Evolutionary conservation across 1,139 yeast species (phyloP).

Genomic region (Blastobotrys raffinosifermentans): DNA sequence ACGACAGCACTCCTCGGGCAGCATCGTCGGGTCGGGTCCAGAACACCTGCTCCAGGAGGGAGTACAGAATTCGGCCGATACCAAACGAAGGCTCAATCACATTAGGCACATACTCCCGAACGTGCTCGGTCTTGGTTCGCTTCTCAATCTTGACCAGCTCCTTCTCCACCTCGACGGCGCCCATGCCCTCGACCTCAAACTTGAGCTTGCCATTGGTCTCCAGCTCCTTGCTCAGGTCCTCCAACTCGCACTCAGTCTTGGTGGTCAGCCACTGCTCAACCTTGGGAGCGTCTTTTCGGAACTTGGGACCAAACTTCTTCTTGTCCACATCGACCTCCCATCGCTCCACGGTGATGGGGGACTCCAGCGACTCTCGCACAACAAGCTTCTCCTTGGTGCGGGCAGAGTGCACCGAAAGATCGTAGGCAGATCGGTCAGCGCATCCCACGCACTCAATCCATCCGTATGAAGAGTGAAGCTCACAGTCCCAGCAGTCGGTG

Average conservation of each 20-base stretch:
- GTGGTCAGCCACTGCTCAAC: constrained; percentile 74
- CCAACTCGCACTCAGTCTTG: constrained; percentile 83
- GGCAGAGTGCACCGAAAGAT: constrained; percentile 90
- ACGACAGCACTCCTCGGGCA: constrained; percentile 86
- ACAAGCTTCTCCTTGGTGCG: constrained; percentile 92
- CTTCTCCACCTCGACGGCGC: constrained; percentile 64
- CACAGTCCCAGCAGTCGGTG: constrained; percentile 99
- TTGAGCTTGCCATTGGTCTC: constrained; percentile 56
- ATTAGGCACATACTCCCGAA: constrained; percentile 93
- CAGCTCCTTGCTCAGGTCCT: constrained; percentile 67
- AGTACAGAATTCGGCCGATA: constrained; percentile 93
- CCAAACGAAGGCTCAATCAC: constrained; percentile 99
- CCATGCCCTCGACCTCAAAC: constrained; percentile 56
- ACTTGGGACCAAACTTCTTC: constrained; percentile 95
- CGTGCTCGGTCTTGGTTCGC: constrained; percentile 76
- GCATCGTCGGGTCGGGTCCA: constrained; percentile 93
- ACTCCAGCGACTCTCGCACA: constrained; percentile 83
- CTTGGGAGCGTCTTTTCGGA: constrained; percentile 92
- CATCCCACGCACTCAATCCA: constrained; percentile 99
- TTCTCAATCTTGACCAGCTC: constrained; percentile 70
- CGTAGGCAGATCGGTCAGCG: constrained; percentile 99
- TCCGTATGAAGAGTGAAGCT: constrained; percentile 89
- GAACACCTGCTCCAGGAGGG: constrained; percentile 89
- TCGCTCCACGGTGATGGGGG: constrained; percentile 76
- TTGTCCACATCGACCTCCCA: constrained; percentile 82